Conservation (phyloP, 495 filamentous ascomycete species). For the Astrothelium subdiscretum region DNA sequence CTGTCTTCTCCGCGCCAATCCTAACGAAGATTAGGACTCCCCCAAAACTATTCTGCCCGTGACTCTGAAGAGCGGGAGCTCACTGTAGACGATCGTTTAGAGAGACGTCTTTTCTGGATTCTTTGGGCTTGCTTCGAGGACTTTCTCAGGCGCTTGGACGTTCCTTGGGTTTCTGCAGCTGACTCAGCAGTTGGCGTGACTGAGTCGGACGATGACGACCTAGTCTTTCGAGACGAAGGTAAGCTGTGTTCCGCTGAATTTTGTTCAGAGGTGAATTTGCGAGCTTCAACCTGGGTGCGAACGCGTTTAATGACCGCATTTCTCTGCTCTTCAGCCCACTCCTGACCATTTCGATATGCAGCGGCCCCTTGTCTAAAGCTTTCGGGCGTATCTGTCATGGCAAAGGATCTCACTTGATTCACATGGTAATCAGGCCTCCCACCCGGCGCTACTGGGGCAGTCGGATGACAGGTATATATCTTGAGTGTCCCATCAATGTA, state of each 20-base stretch:
- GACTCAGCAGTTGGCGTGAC: background rate
- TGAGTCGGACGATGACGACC: background rate
- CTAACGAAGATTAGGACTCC: background rate
- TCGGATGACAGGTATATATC: slow-evolving; percentile 11
- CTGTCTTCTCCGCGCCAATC: background rate
- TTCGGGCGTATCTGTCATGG: slow-evolving; percentile 22
- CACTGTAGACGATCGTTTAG: background rate
- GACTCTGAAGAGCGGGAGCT: background rate
- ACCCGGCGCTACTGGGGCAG: slow-evolving; percentile 7
- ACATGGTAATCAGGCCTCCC: slow-evolving; percentile 30
- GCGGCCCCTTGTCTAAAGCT: slow-evolving; percentile 26
- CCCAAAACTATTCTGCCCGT: background rate
- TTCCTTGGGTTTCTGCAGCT: background rate
- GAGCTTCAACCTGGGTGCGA: background rate
- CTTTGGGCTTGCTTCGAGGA: background rate
- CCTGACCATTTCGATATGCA: slow-evolving; percentile 30
- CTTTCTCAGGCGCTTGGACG: background rate
- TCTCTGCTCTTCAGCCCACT: slow-evolving; percentile 25
- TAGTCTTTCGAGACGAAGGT: background rate
- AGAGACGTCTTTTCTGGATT: background rate
- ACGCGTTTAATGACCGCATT: slow-evolving; percentile 1
- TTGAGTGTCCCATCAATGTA: slow-evolving; percentile 6
- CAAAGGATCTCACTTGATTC: slow-evolving; percentile 25
- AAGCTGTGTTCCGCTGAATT: background rate
- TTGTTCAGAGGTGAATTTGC: background rate